phyloP scores from a whole-genome alignment of 2,329 filamentous ascomycete species.

The Fusarium xylarioides region DNA sequence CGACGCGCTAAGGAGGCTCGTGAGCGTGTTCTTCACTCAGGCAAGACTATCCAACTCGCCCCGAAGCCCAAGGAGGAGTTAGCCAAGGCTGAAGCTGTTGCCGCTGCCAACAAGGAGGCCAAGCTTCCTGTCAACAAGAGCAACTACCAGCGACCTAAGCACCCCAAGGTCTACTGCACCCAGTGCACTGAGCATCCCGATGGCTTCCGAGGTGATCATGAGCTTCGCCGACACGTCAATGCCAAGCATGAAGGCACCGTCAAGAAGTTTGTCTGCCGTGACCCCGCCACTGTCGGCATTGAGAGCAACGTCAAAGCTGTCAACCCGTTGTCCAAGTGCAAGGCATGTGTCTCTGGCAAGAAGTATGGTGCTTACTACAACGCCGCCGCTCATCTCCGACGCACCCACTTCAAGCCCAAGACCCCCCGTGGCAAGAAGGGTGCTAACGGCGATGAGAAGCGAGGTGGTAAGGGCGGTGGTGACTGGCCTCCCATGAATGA shows the following conservation, averaged over 20 bases:
- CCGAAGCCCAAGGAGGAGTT: constrained; percentile 53
- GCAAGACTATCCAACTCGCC: constrained; percentile 50
- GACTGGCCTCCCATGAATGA: constrained; percentile 42
- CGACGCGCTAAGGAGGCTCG: constrained; percentile 59
- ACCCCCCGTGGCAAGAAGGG: constrained; percentile 56
- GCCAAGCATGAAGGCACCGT: constrained; percentile 68
- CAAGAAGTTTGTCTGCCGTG: constrained; percentile 67
- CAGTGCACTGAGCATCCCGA: constrained; percentile 77
- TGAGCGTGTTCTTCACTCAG: constrained; percentile 56
- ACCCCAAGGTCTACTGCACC: constrained; percentile 75
- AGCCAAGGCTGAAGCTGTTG: neutral
- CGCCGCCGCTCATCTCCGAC: constrained; percentile 86
- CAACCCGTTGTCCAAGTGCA: constrained; percentile 80
- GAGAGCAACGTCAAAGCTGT: constrained; percentile 59
- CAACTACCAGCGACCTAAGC: constrained; percentile 69
- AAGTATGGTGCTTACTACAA: constrained; percentile 94
- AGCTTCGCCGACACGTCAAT: constrained; percentile 74
- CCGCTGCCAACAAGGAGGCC: constrained; percentile 48
- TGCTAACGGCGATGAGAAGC: constrained; percentile 55
- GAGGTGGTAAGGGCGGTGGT: constrained; percentile 56
- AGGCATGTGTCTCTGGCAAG: constrained; percentile 80
- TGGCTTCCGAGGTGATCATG: constrained; percentile 88
- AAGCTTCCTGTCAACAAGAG: constrained; percentile 56
- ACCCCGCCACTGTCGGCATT: constrained; percentile 56
- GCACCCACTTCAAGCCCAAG: constrained; percentile 84